A percentile compares a stretch with the other conserved stretches of the same genome.
Conservation (phyloP, 1,284 basidiomycete species). For the Irpex sp. region DNA sequence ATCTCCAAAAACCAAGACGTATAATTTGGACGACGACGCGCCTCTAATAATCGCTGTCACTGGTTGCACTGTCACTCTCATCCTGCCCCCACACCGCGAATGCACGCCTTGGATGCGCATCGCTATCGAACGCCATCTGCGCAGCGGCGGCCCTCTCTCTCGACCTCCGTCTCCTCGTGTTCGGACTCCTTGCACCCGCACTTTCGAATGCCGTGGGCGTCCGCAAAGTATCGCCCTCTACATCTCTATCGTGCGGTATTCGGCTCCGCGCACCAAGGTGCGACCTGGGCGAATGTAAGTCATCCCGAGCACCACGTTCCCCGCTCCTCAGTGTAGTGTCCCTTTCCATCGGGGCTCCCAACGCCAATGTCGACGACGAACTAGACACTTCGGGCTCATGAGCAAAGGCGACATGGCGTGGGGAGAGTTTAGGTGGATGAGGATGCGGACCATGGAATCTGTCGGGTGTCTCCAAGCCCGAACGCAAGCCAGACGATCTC, state of each 20-base stretch:
- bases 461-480: conserved; percentile 75
- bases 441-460: conserved; percentile 68
- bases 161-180: conserved; percentile 24
- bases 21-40: no score
- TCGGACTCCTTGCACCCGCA: neutral
- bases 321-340: conserved; percentile 28
- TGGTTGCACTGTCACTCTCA: conserved; percentile 81
- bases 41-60: conserved; percentile 51
- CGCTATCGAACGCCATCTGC: conserved; percentile 32
- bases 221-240: conserved; percentile 45
- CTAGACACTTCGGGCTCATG: conserved; percentile 31
- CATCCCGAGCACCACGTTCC: conserved; percentile 44
- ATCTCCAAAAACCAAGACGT: neutral
- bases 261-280: conserved; percentile 45
- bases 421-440: conserved; percentile 50
- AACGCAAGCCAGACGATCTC: conserved; percentile 35
- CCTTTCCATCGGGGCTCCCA: conserved; percentile 27
- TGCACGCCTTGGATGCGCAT: conserved; percentile 50
- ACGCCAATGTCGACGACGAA: conserved; percentile 34
- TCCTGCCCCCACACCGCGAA: conserved; percentile 85
- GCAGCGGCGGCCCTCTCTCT: conserved; percentile 30
- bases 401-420: conserved; percentile 51
- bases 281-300: conserved; percentile 43
- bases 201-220: conserved; percentile 57
- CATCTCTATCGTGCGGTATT: conserved; percentile 50